These are phyloP conservation scores for Torulaspora pretoriensis DNA, from an alignment of 1,139 yeast species.

Conservation along the genomic window DNA sequence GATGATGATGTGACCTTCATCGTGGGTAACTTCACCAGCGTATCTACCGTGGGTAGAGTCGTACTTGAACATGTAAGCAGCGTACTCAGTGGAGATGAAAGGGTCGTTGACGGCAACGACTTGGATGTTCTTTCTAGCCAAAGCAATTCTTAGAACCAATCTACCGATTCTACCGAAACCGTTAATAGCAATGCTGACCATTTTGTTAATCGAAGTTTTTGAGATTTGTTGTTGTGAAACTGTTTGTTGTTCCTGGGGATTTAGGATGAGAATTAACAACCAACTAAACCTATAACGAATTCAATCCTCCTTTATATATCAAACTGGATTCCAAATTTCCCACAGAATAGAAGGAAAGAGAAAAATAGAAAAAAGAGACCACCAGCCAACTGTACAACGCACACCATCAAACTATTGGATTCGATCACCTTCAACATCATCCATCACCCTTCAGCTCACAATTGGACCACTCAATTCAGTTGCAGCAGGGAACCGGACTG, in stretches of 20 bases:
- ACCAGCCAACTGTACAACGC: not conserved
- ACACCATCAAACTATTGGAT: not conserved
- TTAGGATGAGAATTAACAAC: constrained; percentile 1
- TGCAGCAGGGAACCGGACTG: not conserved
- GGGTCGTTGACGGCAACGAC: constrained; percentile 84
- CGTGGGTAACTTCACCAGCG: constrained; percentile 63
- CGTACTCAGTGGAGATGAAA: constrained; percentile 76
- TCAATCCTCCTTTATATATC: constrained; percentile 7
- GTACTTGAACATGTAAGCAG: constrained; percentile 85
- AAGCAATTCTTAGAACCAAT: constrained; percentile 72
- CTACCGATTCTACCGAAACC: constrained; percentile 93
- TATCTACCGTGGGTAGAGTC: constrained; percentile 82
- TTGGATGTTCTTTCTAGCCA: constrained; percentile 62
- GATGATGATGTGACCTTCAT: constrained; percentile 58
- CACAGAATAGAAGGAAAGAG: constrained; percentile 1
- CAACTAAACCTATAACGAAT: not conserved
- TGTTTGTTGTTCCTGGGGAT: constrained; percentile 15
- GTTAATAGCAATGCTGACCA: constrained; percentile 71
- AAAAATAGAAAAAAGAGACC: constrained; percentile 3
- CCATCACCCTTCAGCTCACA: not conserved
- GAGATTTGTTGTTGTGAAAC: constrained; percentile 9
- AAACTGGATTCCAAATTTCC: not conserved
- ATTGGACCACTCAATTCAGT: not conserved
- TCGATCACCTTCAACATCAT: not conserved
- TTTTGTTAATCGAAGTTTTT: constrained; percentile 26